Conservation (phyloP, 768 basidiomycete genomes). For the Macrolepiota fuliginosa region DNA sequence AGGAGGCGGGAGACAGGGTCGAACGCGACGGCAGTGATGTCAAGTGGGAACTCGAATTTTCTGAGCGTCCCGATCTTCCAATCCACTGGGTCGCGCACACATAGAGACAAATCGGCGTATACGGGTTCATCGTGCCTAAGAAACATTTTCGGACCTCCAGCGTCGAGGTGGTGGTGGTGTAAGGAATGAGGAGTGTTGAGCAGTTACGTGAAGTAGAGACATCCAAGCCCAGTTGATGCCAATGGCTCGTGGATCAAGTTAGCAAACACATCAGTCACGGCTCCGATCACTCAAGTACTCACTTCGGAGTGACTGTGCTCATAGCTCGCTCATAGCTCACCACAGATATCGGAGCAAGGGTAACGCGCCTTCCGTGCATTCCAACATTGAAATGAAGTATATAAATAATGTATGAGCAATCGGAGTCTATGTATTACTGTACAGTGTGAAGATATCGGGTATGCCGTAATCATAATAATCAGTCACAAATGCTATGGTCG, state of each 20-base stretch:
- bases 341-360: not conserved
- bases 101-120: slow-evolving; percentile 54
- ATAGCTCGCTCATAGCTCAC: not conserved
- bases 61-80: slow-evolving; percentile 55
- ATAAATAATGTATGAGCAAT: slow-evolving; percentile 1
- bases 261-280: not conserved
- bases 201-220: not conserved
- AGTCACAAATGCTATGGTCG: not conserved
- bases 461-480: not conserved
- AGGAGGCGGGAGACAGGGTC: slow-evolving; percentile 62
- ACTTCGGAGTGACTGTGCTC: not conserved
- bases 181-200: not conserved
- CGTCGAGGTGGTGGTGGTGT: slow-evolving; percentile 5
- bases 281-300: not conserved
- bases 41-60: slow-evolving; percentile 45
- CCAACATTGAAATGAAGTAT: not conserved
- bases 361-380: not conserved
- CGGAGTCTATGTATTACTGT: not conserved
- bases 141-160: slow-evolving; percentile 32
- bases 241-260: not conserved
- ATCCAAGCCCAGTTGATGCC: not conserved
- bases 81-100: slow-evolving; percentile 51
- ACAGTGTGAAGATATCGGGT: not conserved
- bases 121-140: slow-evolving; percentile 30
- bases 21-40: slow-evolving; percentile 51